Evolutionary conservation across 352 stramenopile species (phyloP).

Genomic region (Globisporangium paddicum): DNA sequence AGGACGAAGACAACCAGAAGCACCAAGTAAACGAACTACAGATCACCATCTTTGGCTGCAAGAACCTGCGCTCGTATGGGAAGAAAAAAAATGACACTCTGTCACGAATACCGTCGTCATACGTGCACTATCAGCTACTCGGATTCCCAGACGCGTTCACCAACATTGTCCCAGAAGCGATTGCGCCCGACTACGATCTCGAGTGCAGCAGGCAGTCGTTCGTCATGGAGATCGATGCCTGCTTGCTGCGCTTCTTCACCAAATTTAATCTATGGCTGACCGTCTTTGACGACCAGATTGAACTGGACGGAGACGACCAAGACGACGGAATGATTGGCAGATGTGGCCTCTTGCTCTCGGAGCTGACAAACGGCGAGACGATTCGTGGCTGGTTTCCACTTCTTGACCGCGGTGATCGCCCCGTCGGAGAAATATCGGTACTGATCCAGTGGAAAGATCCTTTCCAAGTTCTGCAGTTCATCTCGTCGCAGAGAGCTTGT

Average conservation of each 20-base stretch:
- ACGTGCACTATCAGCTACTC: constrained; percentile 90
- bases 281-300: constrained; percentile 79
- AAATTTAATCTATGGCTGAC: constrained; percentile 82
- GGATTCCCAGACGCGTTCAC: constrained; percentile 88
- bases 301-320: constrained; percentile 24
- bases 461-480: constrained; percentile 61
- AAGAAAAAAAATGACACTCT: constrained; percentile 29
- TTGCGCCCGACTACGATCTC: constrained; percentile 74
- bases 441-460: constrained; percentile 75
- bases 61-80: constrained; percentile 40
- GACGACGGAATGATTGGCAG: constrained; percentile 69
- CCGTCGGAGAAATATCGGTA: constrained; percentile 64
- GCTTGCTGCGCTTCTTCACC: constrained; percentile 75
- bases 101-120: constrained; percentile 55
- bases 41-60: constrained; percentile 61
- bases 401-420: constrained; percentile 41
- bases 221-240: constrained; percentile 61
- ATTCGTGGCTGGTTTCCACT: constrained; percentile 75
- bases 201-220: constrained; percentile 59
- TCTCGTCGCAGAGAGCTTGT: constrained; percentile 23
- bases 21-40: constrained; percentile 55
- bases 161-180: constrained; percentile 63
- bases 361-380: constrained; percentile 64
- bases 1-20: constrained; percentile 13
- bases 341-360: constrained; percentile 57